phyloP scores from a whole-genome alignment of 768 basidiomycete genomes.

The Dioszegia hungarica region DNA sequence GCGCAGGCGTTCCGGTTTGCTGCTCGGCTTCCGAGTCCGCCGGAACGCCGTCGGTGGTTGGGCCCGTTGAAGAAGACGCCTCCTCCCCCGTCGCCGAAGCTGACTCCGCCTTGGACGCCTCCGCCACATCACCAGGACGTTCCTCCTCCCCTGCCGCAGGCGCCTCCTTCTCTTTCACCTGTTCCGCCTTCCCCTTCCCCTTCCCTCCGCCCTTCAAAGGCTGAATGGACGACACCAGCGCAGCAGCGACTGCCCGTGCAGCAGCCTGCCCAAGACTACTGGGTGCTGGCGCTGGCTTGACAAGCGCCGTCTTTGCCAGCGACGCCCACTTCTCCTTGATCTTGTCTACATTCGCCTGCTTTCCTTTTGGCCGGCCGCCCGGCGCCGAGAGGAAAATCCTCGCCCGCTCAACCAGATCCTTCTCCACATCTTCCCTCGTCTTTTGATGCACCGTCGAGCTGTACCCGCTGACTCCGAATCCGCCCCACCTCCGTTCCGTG shows the following conservation, averaged over 20 bases:
- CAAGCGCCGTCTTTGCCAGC: background rate
- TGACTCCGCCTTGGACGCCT: too few relatives aligned
- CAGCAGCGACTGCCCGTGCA: background rate
- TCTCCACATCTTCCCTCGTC: background rate
- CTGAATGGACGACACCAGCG: background rate
- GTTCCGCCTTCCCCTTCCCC: background rate
- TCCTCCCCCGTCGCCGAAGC: too few relatives aligned
- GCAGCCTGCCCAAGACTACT: background rate
- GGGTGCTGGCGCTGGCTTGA: background rate
- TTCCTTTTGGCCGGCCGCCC: background rate
- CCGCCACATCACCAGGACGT: background rate
- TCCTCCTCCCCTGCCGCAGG: background rate
- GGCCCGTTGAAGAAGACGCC: too few relatives aligned
- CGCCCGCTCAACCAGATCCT: slow-evolving; percentile 2
- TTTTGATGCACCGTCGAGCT: slow-evolving; percentile 2
- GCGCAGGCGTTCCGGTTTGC: too few relatives aligned
- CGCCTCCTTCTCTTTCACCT: background rate
- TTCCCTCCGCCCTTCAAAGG: background rate
- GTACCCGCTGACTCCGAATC: slow-evolving; percentile 6
- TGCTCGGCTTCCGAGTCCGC: too few relatives aligned
- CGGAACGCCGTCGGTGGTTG: too few relatives aligned
- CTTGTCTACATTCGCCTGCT: background rate
- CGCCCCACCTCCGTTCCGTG: slow-evolving; percentile 7
- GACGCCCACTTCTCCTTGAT: slow-evolving; percentile 4
- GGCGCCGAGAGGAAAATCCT: background rate